Evolutionary conservation across 257 asterid genomes (phyloP), one percentile per base, ranked within the genome.

Genomic region (Coffea eugenioides): DNA sequence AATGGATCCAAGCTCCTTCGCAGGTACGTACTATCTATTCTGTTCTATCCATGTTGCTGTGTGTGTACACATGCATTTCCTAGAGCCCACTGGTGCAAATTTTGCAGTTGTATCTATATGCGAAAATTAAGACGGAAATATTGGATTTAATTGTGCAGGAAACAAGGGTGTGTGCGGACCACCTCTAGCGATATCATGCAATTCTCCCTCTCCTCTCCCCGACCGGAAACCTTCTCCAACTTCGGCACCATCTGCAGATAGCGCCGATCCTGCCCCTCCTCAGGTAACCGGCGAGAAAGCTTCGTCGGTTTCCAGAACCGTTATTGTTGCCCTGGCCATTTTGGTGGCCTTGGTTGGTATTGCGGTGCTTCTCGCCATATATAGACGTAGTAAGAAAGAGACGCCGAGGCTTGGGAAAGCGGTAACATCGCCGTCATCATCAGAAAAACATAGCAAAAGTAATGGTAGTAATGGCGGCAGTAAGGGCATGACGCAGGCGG

Each of bases 151-250:
- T 31, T 31, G 34, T 31, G 87, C 90, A 91, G 98, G 96, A 61
- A 95, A 95, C 85, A 87, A 85, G 79, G 92, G 74, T 5, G 81
- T 95, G 51, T 95, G 99, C 43, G 99, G 97, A 76, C 81, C 77
- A 82, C 98, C 99, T 9, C 25, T 88, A 68, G 87, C 71, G 65
- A 5, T 80, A 52, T 12, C 80, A 3, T 95, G 99, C 76, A 76
- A 78, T 68, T 83, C 90, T 20, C 84, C 41, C 27, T 56, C 56
- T 15, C 82, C 18, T 86, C 83, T 52, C 82, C 91, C 83, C 81
- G 93, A 77, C 83, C 85, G 5, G 87, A 85, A 57, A 54, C 87
- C 86, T 70, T 79, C 73, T 70, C 86, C 39, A 25, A 71, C 80
- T 84, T 0, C 39, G 23, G 18, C 12, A 62, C 4, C 56, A 61